phyloP scores from a whole-genome alignment of 139 green algal genomes.

The Chlamydomonas incerta region DNA sequence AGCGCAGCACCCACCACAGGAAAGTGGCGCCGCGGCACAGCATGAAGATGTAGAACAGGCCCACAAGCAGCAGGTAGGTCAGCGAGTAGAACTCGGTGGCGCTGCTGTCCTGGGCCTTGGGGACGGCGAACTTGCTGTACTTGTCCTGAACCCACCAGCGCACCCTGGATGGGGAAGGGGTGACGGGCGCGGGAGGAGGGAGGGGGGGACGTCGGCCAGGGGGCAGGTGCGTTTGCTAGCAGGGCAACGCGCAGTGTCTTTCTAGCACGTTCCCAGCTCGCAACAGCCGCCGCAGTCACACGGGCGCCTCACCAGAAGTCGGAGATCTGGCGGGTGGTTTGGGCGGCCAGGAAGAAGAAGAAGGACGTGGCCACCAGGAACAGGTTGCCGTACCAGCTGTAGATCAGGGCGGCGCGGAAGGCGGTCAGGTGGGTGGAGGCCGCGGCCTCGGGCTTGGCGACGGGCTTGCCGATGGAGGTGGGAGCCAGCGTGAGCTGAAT shows the following conservation, averaged over 20 bases:
- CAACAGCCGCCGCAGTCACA: too few species aligned
- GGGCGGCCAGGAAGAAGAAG: slow-evolving; percentile 64
- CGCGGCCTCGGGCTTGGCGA: not conserved
- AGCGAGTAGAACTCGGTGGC: slow-evolving; percentile 58
- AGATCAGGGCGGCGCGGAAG: slow-evolving; percentile 44
- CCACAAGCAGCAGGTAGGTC: slow-evolving; percentile 56
- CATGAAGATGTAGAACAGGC: slow-evolving; percentile 62
- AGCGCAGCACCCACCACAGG: slow-evolving; percentile 55
- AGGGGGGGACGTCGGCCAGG: too few species aligned
- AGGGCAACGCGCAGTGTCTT: too few species aligned
- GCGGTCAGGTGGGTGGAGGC: not conserved
- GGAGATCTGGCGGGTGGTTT: slow-evolving; percentile 55
- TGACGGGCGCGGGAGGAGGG: too few species aligned
- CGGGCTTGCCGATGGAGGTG: slow-evolving; percentile 1
- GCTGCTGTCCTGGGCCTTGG: not conserved
- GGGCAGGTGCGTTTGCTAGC: too few species aligned
- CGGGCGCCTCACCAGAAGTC: slow-evolving; percentile 15
- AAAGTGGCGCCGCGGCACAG: slow-evolving; percentile 64
- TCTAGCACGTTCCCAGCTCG: too few species aligned
- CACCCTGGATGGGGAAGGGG: not conserved
- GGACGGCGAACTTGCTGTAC: slow-evolving; percentile 13
- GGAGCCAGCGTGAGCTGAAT: slow-evolving; percentile 26
- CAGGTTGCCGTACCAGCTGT: slow-evolving; percentile 47
- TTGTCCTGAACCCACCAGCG: slow-evolving; percentile 41
- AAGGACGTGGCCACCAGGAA: slow-evolving; percentile 49